Base-by-base conservation (phyloP, 2,329 filamentous ascomycete species). In the Trichoderma cornu-damae region DNA sequence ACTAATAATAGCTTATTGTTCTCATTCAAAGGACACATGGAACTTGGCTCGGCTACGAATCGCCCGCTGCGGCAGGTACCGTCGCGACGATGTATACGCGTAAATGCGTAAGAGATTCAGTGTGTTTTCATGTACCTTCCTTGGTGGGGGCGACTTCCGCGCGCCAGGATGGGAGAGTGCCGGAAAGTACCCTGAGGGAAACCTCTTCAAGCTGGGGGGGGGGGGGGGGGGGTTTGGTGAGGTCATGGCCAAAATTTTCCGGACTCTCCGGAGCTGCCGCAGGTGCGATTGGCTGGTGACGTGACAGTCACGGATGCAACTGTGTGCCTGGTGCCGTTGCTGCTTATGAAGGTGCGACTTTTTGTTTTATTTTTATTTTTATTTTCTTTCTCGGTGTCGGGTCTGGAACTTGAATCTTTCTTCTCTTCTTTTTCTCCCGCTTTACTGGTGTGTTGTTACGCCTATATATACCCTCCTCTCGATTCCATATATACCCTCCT, bases 181-280 rank as follows among this genome's bases (percentile, higher is more conserved):
- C 42, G 52, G 37, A 38, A 16, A 43, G 26, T 47, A 22, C 52
- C 40, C 42, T 34, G 44, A 11, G 26, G 14, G n/a, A 40, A n/a
- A n/a, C n/a, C n/a, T 26, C 12, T 40, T 18, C 12, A 30, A 32
- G 26, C 37, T 52, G 24, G n/a, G n/a, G n/a, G n/a, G n/a, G n/a
- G n/a, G n/a, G n/a, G n/a, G n/a, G n/a, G n/a, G n/a, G n/a, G n/a
- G n/a, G 30, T 52, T 52, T 6, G 22, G 37, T 37, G 32, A 47
- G 40, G 51, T 44, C 32, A 55, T 43, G 14, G 26, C 30, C 35
- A 46, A n/a, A n/a, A n/a, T 30, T 18, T 20, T 30, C 52, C 52
- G 52, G 52, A 42, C 35, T 16, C 52, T 55, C 52, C 52, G 52
- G 52, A 55, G 24, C 42, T 22, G 37, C 22, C 51, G 42, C 42